Base-by-base conservation (phyloP, 23 red algal genomes). In the Gracilaria vermiculophylla region DNA sequence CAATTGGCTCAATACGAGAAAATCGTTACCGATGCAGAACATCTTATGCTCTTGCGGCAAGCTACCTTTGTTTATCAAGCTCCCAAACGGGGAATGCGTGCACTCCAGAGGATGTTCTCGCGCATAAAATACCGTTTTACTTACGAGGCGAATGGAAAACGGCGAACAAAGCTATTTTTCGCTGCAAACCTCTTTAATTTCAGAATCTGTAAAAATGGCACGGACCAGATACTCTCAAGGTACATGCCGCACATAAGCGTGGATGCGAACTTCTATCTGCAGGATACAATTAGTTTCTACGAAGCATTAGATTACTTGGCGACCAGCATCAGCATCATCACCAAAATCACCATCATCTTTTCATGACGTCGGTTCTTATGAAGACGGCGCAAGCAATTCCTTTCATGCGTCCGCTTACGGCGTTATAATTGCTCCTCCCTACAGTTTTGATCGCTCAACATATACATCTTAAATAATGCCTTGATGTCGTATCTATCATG, bases 91-190 rank as follows among this genome's bases (percentile, higher is more conserved):
- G 31, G 80, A 2, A 85, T 67, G 80, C 55, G 44, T 24, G 80
- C 33, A 20, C 69, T 85, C 69, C 80, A 69, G 40, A 57, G 80
- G 15, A 67, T 54, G 57, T 36, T 85, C 52, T 60, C 57, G 43
- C 20, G 80, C 25, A 66, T 85, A 12, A 69, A 69, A 41, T 56
- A 72, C 32, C 36, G 77, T 3, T 64, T 83, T 24, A 8, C 65
- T 29, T 81, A 60, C 29, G 49, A 81, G 29, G 77, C 57, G 39
- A 53, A 57, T 10, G 77, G 77, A 10, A 51, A 81, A 41, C 23
- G 49, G n/a, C 51, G 43, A 24, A 17, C 50, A 28, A 58, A 60
- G n/a, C 33, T 81, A 40, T 51, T 28, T 24, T 41, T 15, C 32
- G 23, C 53, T 60, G 77, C 40, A 6, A n/a, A 55, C 14, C 24